phyloP scores from a whole-genome alignment of 305 asterid species.

The Fraxinus albicans region DNA sequence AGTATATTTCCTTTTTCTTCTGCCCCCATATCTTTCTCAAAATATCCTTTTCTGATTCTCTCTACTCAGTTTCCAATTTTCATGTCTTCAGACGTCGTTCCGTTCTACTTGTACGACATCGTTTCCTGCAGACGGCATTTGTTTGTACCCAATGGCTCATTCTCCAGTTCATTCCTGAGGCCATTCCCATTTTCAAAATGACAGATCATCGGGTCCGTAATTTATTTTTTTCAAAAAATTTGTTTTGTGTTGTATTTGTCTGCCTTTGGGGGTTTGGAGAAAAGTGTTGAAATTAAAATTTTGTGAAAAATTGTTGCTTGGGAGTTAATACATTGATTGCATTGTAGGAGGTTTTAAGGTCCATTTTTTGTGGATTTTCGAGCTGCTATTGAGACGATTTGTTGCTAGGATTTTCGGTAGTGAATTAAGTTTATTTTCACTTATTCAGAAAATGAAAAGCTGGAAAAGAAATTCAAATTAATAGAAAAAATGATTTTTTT shows the following conservation, averaged over 20 bases:
- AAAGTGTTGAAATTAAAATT: not conserved
- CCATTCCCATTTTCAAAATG: slow-evolving; percentile 47
- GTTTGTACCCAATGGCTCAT: slow-evolving; percentile 27
- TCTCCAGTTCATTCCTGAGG: slow-evolving; percentile 41
- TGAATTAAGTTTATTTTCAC: not conserved
- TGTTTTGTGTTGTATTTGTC: not conserved
- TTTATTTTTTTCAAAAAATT: not conserved
- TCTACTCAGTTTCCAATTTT: slow-evolving; percentile 25
- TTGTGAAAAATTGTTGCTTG: not conserved
- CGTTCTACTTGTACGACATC: slow-evolving; percentile 32
- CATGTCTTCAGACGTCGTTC: slow-evolving; percentile 46
- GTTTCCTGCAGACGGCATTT: slow-evolving; percentile 36
- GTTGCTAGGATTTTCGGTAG: not conserved
- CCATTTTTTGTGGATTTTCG: not conserved
- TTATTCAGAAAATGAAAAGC: not conserved
- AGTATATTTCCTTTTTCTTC: not conserved
- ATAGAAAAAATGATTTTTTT: too few species aligned
- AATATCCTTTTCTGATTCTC: slow-evolving; percentile 18
- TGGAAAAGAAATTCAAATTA: not conserved
- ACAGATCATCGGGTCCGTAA: slow-evolving; percentile 58
- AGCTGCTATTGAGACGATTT: not conserved
- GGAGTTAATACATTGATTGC: not conserved
- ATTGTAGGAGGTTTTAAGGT: not conserved
- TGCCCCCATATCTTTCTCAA: slow-evolving; percentile 19
- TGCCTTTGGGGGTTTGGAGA: not conserved